Base-by-base conservation (phyloP, 2,329 filamentous ascomycete genomes). In the Penicillium sclerotigenum region DNA sequence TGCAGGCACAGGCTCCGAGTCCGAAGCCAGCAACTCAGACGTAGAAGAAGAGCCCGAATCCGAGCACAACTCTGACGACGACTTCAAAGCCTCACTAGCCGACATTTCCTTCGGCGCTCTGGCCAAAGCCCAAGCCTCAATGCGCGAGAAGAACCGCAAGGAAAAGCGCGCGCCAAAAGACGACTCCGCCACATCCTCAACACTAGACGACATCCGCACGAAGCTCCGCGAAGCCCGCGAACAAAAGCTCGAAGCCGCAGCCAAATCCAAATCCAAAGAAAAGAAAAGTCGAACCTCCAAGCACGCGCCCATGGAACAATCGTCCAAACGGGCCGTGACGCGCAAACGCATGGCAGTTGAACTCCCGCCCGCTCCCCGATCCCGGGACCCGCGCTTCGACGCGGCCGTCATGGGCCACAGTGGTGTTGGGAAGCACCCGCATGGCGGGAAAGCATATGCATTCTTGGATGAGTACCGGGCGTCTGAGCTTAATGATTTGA, bases 341-440 rank as follows among this genome's bases (percentile, higher is more conserved):
- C 88, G 94, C 54, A 87, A 84, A 68, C 89, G 93, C 49, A 86
- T 87, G 54, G 87, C 94, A 18, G 79, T 96, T 50, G 80, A 79
- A 38, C 71, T 76, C 4, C 74, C 76, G 2, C 74, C 79, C 33
- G 71, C 71, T 71, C 80, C 82, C 55, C 90, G 89, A 69, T 77
- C 81, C 1, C 87, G 93, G 52, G 94, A 99, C 73, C 94, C 94
- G 18, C 88, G 94, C 48, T 99, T 99, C 77, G 90, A 94, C 60
- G 82, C 87, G 0, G 80, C 84, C 24, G 71, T 79, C 51, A 63
- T 75, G 61, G 69, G 71, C 38, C 69, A 73, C 62, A 63, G 71
- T 57, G 59, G 70, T 42, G 54, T 63, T 28, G 58, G 61, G 24
- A 68, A 66, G 24, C 62, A 65, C 66, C 55, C 75, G 72, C 16